A percentile compares a stretch with the other conserved stretches of the same genome.
These are phyloP conservation scores for Trichoderma orchidacearum DNA, from an alignment of 495 filamentous ascomycete genomes.

Conservation along the genomic window DNA sequence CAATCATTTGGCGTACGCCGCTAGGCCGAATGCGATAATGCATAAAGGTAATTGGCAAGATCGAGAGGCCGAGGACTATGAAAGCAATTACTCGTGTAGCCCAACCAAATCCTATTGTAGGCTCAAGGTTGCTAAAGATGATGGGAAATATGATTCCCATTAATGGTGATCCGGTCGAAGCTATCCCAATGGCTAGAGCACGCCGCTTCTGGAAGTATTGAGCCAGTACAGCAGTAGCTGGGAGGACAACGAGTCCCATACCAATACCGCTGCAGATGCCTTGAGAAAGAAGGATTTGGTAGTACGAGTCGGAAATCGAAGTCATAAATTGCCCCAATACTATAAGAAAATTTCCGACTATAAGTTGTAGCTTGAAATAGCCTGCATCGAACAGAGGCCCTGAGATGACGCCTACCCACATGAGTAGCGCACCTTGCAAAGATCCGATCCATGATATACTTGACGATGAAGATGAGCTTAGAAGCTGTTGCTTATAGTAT, in stretches of 20 bases:
- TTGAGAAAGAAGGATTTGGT: slow-evolving; percentile 47
- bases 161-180: slow-evolving; percentile 47
- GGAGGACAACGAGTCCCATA: slow-evolving; percentile 42
- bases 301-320: slow-evolving; percentile 42
- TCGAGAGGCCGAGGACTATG: slow-evolving; percentile 35
- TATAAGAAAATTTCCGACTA: too few relatives aligned
- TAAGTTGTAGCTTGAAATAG: too few relatives aligned
- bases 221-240: slow-evolving; percentile 42
- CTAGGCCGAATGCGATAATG: slow-evolving; percentile 20
- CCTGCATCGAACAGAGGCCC: too few relatives aligned
- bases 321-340: slow-evolving; percentile 63
- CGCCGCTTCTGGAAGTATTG: slow-evolving; percentile 55
- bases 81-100: slow-evolving; percentile 51
- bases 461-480: too few relatives aligned
- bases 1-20: slow-evolving; percentile 1
- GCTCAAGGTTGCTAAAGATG: slow-evolving; percentile 40
- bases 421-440: too few relatives aligned
- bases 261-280: slow-evolving; percentile 43
- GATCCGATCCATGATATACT: too few relatives aligned
- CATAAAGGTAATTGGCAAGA: slow-evolving; percentile 41
- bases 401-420: too few relatives aligned
- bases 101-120: slow-evolving; percentile 49
- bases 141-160: slow-evolving; percentile 56
- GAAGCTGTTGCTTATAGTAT: too few relatives aligned
- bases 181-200: slow-evolving; percentile 54